Evolutionary conservation across 768 basidiomycete species (phyloP).

Genomic region (Hysterangium stoloniferum): DNA sequence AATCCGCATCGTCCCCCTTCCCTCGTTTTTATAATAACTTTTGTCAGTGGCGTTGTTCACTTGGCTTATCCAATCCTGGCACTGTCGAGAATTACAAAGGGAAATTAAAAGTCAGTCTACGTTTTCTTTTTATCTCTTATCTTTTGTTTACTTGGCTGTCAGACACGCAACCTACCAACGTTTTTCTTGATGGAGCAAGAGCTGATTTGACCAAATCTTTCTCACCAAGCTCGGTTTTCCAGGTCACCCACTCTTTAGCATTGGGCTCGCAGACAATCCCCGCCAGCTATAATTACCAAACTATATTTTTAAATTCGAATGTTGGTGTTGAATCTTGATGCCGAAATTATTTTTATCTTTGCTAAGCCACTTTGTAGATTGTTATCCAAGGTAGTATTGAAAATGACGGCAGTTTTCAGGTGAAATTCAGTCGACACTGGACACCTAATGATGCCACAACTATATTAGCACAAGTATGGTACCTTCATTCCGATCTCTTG

Average conservation of each 20-base stretch:
- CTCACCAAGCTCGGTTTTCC: slow-evolving; percentile 92
- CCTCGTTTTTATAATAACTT: slow-evolving; percentile 64
- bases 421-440: slow-evolving; percentile 88
- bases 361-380: slow-evolving; percentile 47
- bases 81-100: slow-evolving; percentile 87
- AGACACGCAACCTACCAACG: slow-evolving; percentile 92
- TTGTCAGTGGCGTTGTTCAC: slow-evolving; percentile 70
- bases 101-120: slow-evolving; percentile 75
- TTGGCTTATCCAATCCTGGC: slow-evolving; percentile 87
- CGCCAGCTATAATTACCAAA: slow-evolving; percentile 90
- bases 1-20: slow-evolving; percentile 41
- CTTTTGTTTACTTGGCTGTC: slow-evolving; percentile 13
- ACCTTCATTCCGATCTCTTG: too few relatives aligned
- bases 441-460: slow-evolving; percentile 70
- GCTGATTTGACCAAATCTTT: slow-evolving; percentile 93
- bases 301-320: slow-evolving; percentile 79
- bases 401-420: slow-evolving; percentile 86
- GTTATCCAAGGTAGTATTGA: slow-evolving; percentile 93
- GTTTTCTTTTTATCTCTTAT: neutral
- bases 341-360: slow-evolving; percentile 21
- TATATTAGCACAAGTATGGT: slow-evolving; percentile 79
- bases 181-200: slow-evolving; percentile 93
- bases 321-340: slow-evolving; percentile 33
- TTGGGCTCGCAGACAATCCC: slow-evolving; percentile 80
- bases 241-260: slow-evolving; percentile 93